Evolutionary conservation across 2,329 filamentous ascomycete species (phyloP), one percentile per base, ranked within the genome.

Genomic region (Pseudogymnoascus sp.): DNA sequence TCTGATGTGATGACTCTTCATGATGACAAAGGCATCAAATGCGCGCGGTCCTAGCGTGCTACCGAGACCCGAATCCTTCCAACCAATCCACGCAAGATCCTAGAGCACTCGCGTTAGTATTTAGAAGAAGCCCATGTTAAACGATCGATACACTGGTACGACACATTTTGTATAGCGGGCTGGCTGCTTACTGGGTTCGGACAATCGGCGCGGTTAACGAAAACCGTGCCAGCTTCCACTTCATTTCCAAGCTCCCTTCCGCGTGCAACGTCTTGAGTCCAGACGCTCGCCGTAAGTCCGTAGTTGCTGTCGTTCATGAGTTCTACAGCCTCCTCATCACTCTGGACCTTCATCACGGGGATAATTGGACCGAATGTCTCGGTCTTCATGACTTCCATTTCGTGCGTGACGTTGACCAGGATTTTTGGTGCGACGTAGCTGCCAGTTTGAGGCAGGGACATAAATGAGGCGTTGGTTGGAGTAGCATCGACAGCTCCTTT

Each of bases 1-100:
- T 76, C 96, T 96, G 71, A 96, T 72, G 74, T 97, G 92, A 74
- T 88, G 95, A 78, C 89, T 96, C 85, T 96, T 96, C 68, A 96
- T 81, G 79, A 94, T 95, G 71, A 95, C 87, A 71, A 96, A 97
- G 71, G 95, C 90, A 68, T 96, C 92, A 70, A 95, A 97, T 10
- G 92, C 92, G 69, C 92, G 95, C 67, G 79, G 86, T 75, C 90
- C 92, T 67, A 97, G 76, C 8, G 92, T 96, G 67, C 91, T 87
- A 21, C 92, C 92, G 73, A 89, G 92, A 65, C 92, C 92, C 62
- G 91, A 96, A 72, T 96, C 91, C 78, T 97, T 97, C 91, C 91
- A 96, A 8, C 92, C 92, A 2, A 91, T 94, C 90, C 90, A 95
- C n/a, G 91, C 90, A 66, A 95, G 82, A 73, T 95, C 90, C 35